Percentiles rank a stretch among this genome's conserved stretches.
Conservation (phyloP, 2,329 filamentous ascomycete genomes). For the Fusarium subtropicale region DNA sequence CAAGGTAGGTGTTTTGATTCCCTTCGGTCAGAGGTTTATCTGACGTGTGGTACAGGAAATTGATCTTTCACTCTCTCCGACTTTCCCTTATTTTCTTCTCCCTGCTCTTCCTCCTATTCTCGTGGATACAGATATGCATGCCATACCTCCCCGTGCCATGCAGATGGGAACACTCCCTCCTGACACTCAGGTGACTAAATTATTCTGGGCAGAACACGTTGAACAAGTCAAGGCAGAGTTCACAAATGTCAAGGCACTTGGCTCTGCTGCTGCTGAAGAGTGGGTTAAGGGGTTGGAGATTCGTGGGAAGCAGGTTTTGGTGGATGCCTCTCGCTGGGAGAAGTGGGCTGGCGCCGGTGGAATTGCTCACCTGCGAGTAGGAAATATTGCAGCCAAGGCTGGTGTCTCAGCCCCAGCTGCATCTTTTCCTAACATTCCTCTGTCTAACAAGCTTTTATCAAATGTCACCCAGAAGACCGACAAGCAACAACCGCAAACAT, state of each 20-base stretch:
- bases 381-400: conserved; percentile 4
- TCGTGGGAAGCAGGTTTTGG: conserved; percentile 69
- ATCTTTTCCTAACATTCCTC: not conserved
- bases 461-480: not conserved
- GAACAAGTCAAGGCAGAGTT: conserved; percentile 72
- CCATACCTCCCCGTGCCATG: conserved; percentile 67
- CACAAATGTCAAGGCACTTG: conserved; percentile 71
- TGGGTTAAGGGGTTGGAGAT: conserved; percentile 81
- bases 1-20: conserved; percentile 66
- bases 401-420: not conserved
- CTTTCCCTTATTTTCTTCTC: conserved; percentile 69
- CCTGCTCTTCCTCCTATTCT: conserved; percentile 77
- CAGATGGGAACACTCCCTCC: conserved; percentile 61
- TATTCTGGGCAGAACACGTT: conserved; percentile 73
- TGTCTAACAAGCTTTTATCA: not conserved
- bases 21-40: conserved; percentile 18
- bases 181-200: conserved; percentile 68
- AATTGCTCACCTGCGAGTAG: conserved; percentile 52
- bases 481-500: conserved; percentile 11
- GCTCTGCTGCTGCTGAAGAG: conserved; percentile 76
- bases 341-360: conserved; percentile 71
- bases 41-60: conserved; percentile 68
- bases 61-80: conserved; percentile 72
- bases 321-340: conserved; percentile 77
- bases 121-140: conserved; percentile 69